Evolutionary conservation across 495 filamentous ascomycete species (phyloP), one percentile per base, ranked within the genome.

Genomic region (Talaromyces adpressus): DNA sequence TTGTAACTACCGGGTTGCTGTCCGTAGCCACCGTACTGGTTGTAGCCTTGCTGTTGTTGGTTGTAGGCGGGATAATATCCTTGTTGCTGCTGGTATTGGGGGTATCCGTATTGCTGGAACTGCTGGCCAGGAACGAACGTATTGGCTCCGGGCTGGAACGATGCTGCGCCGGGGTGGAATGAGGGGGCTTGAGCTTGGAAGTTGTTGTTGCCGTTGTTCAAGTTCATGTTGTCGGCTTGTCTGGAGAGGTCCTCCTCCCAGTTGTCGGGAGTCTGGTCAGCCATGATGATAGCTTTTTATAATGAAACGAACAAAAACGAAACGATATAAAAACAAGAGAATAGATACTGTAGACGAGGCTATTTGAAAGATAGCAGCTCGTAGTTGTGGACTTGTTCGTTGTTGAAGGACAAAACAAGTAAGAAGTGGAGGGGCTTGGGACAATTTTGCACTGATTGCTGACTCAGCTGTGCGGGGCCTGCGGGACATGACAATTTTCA

Each of bases 231-330:
- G 63, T 94, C 90, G 60, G 96, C 90, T 79, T 96, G 91, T 56
- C 86, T 88, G 41, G 91, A 86, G 71, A 92, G 87, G 64, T 96
- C 94, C 68, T 98, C 91, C 79, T 98, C 94, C 94, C 94, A 98
- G 20, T 90, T 93, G 64, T 96, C 91, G 54, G 91, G 88, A 41
- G 81, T 79, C 64, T 90, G 84, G 69, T 82, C 83, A 59, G 93
- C 88, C 93, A 97, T 96, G 22, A 27, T 56, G 11, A 29, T 29
- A 29, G 52, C 22, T 56, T 23, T 53, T 74, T 63, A 61, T 66
- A 58, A 63, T 53, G 62, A 64, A 73, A 67, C 63, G 64, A 77
- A 65, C 63, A 62, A 71, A 63, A 70, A 67, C 63, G 54, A 70
- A 66, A 65, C 23, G 14, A 62, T 11, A 56, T 14, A 63, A 63